Percentiles rank a stretch among this genome's conserved stretches.
These are phyloP conservation scores for Gnomoniopsis smithogilvyi DNA, from an alignment of 2,329 filamentous ascomycete species.

Conservation along the genomic window DNA sequence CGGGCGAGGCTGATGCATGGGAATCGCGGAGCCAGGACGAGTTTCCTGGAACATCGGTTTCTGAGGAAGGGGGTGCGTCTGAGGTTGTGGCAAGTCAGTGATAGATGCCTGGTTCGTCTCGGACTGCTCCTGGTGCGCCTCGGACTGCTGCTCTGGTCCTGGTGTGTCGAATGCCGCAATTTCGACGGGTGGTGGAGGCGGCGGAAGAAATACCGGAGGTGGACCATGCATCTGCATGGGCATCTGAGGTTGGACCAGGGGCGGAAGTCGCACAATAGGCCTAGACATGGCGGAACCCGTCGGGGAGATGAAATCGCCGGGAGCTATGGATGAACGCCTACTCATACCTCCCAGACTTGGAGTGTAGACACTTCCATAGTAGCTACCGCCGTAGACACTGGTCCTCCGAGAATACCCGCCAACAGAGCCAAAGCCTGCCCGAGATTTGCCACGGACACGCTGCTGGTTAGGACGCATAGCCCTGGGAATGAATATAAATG, in stretches of 20 bases:
- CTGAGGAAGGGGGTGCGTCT: conserved; percentile 56
- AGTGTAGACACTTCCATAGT: conserved; percentile 73
- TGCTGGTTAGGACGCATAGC: conserved; percentile 92
- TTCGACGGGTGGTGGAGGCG: conserved; percentile 19
- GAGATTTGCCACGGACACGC: conserved; percentile 69
- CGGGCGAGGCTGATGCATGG: conserved; percentile 92
- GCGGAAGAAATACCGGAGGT: conserved; percentile 19
- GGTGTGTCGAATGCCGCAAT: conserved; percentile 13
- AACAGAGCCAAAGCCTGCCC: conserved; percentile 66
- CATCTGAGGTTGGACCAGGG: conserved; percentile 39
- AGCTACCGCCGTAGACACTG: conserved; percentile 72
- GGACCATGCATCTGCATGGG: conserved; percentile 23
- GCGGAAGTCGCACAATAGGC: conserved; percentile 83
- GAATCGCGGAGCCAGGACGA: conserved; percentile 44
- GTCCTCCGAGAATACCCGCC: conserved; percentile 72
- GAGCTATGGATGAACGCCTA: conserved; percentile 74
- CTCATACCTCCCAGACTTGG: conserved; percentile 80
- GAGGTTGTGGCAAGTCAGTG: conserved; percentile 53
- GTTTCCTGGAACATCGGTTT: conserved; percentile 58
- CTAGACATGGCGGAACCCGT: conserved; percentile 74
- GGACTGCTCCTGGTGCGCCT: conserved; percentile 18
- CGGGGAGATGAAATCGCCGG: conserved; percentile 75
- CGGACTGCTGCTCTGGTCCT: conserved; percentile 8
- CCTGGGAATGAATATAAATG: conserved; percentile 96
- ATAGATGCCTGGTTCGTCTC: conserved; percentile 35